Evolutionary conservation across 2,329 filamentous ascomycete genomes (phyloP), one percentile per base, ranked within the genome.

Genomic region (Fusarium denticulatum): DNA sequence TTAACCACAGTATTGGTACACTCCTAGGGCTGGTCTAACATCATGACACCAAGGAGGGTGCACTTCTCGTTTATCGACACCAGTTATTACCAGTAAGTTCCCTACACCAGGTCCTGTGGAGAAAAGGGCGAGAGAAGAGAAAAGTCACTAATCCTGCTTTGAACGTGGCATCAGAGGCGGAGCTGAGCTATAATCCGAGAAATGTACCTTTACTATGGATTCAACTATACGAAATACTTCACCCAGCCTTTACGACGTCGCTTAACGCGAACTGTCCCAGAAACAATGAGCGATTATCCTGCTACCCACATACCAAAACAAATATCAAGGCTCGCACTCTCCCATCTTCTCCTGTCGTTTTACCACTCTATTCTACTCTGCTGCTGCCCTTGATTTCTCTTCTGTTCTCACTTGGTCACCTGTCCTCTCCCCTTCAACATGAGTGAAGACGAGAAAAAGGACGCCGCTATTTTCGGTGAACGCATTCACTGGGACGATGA

Each of bases 401-500:
- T 34, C 6, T 24, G 0, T 8, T 24, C 30, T 20, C 16, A 50
- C 47, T 50, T 34, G 30, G n/a, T 50, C 34, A 34, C n/a, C 12
- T 34, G n/a, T 15, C 30, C n/a, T 15, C 55, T 49, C 30, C 16
- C 24, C 32, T 45, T 57, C 53, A 18, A 6, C 1, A 65, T 65
- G 63, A 18, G 24, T n/a, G 63, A 66, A 22, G 64, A 58, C 30
- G 64, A 58, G 39, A 66, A 66, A 32, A 15, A 16, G 15, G 26
- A 39, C 6, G 7, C 49, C 1, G 34, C 22, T 2, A 11, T 65
- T 32, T 7, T 42, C 11, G 64, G 64, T 8, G 60, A 58, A 9
- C 64, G 64, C 37, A 50, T 66, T 28, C 63, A 66, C 24, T 66
- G 49, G 49, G 22, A 65, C 7, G 50, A 65, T 22, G 64, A 65